Evolutionary conservation across 345 rosid genomes (phyloP).

Genomic region (Arabis hirsuta): DNA sequence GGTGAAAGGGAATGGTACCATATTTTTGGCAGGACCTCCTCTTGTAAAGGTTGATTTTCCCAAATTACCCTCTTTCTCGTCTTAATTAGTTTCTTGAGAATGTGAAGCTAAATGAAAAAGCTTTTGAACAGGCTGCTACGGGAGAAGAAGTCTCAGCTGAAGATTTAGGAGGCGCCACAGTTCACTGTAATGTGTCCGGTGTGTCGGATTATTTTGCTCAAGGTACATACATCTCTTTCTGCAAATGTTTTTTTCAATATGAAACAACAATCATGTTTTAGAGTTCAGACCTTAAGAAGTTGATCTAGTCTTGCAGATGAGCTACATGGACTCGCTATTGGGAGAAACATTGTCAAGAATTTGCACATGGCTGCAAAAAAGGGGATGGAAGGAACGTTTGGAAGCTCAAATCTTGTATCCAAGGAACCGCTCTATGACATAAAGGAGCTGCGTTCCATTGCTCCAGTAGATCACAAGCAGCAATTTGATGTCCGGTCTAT

Average conservation of each 20-base stretch:
- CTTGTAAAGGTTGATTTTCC: constrained; percentile 76
- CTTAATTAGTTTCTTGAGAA: not conserved
- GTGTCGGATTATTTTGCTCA: constrained; percentile 98
- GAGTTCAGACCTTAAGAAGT: constrained; percentile 29
- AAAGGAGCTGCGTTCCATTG: constrained; percentile 85
- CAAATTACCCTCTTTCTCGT: constrained; percentile 5
- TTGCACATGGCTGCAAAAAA: constrained; percentile 82
- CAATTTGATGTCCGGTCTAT: constrained; percentile 88
- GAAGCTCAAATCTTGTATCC: constrained; percentile 46
- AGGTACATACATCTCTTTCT: constrained; percentile 54
- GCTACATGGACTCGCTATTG: constrained; percentile 89
- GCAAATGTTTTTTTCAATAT: too few relatives aligned
- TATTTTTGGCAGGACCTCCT: constrained; percentile 96
- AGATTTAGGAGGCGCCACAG: constrained; percentile 86
- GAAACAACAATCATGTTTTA: not conserved
- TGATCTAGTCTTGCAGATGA: constrained; percentile 69
- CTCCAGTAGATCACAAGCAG: constrained; percentile 90
- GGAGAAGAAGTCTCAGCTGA: constrained; percentile 97
- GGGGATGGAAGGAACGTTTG: constrained; percentile 46
- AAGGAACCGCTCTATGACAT: constrained; percentile 82
- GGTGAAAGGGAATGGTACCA: constrained; percentile 98
- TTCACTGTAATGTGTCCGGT: constrained; percentile 92
- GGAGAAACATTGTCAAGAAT: constrained; percentile 90
- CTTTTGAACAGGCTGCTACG: constrained; percentile 87
- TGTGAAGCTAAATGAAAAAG: constrained; percentile 44